phyloP scores from a whole-genome alignment of 2,329 filamentous ascomycete genomes.

The Fusarium multiceps region DNA sequence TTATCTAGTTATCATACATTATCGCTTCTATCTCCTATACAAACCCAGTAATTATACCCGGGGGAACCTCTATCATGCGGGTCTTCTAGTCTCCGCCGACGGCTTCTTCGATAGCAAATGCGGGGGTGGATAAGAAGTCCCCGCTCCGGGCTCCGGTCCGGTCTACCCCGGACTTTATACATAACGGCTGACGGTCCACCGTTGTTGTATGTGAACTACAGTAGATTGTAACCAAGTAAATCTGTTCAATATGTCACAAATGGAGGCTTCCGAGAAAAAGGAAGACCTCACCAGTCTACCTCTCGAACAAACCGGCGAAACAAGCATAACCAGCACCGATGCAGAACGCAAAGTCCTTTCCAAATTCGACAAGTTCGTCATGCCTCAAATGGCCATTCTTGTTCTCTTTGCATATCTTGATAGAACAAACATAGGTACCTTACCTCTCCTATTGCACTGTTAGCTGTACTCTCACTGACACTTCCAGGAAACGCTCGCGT shows the following conservation, averaged over 20 bases:
- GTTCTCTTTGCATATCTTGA: conserved; percentile 45
- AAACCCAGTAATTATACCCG: not conserved
- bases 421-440: conserved; percentile 44
- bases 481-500: conserved; percentile 50
- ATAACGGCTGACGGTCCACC: not conserved
- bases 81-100: not conserved
- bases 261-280: conserved; percentile 8
- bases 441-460: not conserved
- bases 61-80: not conserved
- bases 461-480: no score
- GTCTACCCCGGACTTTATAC: not conserved
- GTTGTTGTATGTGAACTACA: no score
- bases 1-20: not conserved
- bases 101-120: conserved; percentile 2
- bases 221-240: no score
- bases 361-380: conserved; percentile 46
- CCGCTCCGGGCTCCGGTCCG: not conserved
- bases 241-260: not conserved
- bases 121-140: conserved; percentile 21
- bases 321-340: not conserved
- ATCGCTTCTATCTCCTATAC: not conserved
- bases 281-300: not conserved
- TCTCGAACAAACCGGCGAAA: not conserved
- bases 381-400: conserved; percentile 44
- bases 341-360: conserved; percentile 30